These are phyloP conservation scores for Volvariella surrecta DNA, from an alignment of 1,284 basidiomycete genomes.

Conservation along the genomic window DNA sequence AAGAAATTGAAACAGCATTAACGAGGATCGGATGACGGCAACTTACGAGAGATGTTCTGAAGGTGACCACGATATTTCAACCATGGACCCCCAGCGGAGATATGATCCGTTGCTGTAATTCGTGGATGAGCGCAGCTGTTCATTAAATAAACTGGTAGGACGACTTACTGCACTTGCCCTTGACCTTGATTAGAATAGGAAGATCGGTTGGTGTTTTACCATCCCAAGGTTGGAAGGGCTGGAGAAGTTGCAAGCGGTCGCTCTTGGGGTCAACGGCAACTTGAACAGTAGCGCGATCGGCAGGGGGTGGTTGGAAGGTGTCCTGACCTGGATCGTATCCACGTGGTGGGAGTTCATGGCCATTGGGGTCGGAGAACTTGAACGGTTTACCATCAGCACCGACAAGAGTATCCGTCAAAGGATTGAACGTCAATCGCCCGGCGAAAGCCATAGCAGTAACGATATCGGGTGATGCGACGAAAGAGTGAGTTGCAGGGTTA, in stretches of 20 bases:
- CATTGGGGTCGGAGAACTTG: conserved; percentile 89
- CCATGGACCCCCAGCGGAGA: conserved; percentile 97
- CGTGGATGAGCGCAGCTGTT: too few species aligned
- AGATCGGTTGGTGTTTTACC: conserved; percentile 87
- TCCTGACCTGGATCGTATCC: conserved; percentile 97
- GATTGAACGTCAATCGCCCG: conserved; percentile 95
- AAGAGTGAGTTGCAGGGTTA: conserved; percentile 98
- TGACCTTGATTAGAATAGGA: conserved; percentile 95
- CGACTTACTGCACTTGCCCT: conserved; percentile 92
- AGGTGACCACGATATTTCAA: conserved; percentile 99
- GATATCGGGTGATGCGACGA: conserved; percentile 96
- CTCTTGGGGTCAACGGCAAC: conserved; percentile 87
- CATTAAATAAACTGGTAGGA: conserved; percentile 4
- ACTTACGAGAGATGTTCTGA: conserved; percentile 90
- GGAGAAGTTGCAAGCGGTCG: conserved; percentile 91
- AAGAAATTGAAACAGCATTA: conserved; percentile 3
- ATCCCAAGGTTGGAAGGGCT: conserved; percentile 90
- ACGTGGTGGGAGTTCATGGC: conserved; percentile 87
- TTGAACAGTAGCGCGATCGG: conserved; percentile 74
- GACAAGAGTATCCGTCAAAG: conserved; percentile 83
- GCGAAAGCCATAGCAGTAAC: conserved; percentile 98
- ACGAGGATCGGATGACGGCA: background rate
- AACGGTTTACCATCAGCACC: conserved; percentile 95
- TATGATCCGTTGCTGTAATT: conserved; percentile 68
- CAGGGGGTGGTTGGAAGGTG: conserved; percentile 94